Percentiles rank a stretch among this genome's conserved stretches.
Evolutionary conservation across 257 asterid genomes (phyloP).

Genomic region (Cruciata laevipes): DNA sequence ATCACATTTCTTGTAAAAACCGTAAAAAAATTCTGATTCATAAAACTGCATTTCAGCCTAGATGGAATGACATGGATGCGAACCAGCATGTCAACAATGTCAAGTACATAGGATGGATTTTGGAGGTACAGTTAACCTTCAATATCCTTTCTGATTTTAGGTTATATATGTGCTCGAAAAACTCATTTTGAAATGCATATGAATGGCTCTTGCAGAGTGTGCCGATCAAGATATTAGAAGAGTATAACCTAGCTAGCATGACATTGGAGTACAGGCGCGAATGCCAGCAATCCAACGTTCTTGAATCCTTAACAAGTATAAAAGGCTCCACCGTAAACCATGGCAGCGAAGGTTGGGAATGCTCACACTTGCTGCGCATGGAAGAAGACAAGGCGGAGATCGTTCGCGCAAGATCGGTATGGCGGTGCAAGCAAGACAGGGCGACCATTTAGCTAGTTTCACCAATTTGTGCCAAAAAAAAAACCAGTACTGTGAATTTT

Average conservation of each 20-base stretch:
- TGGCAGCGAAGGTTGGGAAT: constrained; percentile 27
- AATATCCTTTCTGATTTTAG: background rate
- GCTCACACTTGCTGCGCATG: constrained; percentile 83
- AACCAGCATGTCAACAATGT: constrained; percentile 89
- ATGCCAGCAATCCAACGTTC: constrained; percentile 54
- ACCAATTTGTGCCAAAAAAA: background rate
- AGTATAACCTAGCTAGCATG: constrained; percentile 47
- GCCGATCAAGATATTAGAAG: constrained; percentile 56
- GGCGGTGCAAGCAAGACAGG: constrained; percentile 39
- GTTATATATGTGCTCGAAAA: background rate
- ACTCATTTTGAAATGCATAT: background rate
- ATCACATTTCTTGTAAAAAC: background rate
- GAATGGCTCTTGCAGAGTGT: constrained; percentile 46
- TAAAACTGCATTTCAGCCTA: constrained; percentile 39
- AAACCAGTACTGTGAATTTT: background rate
- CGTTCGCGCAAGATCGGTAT: constrained; percentile 70
- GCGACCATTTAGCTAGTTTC: background rate
- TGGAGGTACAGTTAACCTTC: constrained; percentile 47
- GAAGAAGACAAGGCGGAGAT: constrained; percentile 60
- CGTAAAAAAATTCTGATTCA: background rate
- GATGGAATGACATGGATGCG: constrained; percentile 95
- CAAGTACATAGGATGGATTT: constrained; percentile 81
- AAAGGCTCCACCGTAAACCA: constrained; percentile 2
- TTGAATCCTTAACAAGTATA: constrained; percentile 58
- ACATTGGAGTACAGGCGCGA: constrained; percentile 70